Base-by-base conservation (phyloP, 1,139 yeast species). In the Lodderomyces beijingensis region DNA sequence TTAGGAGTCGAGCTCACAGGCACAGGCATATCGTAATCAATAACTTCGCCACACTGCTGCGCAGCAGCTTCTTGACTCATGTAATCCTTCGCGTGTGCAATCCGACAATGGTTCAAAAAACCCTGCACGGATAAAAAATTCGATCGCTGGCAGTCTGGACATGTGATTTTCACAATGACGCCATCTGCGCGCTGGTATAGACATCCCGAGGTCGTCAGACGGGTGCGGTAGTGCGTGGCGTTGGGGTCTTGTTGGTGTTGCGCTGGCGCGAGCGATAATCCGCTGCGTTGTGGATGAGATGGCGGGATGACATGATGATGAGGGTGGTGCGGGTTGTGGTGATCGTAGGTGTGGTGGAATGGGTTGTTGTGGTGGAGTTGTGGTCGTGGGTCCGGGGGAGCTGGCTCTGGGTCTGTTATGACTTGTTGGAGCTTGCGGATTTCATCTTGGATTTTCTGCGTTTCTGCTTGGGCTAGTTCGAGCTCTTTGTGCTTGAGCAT, bases 101-200 rank as follows among this genome's bases (percentile, higher is more conserved):
- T 71, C 41, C 93, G 61, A 41, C 83, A 74, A 51, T 84, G 94
- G 50, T 82, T 84, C 26, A 83, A 66, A 41, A 84, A 82, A 16
- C 93, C 93, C 51, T 84, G 93, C 0, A 88, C 86, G 10, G 85
- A 76, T 5, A 85, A 77, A 50, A 84, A 84, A 41, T 82, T 83
- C 32, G 77, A 70, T 35, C 91, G 59, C 11, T 65, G 70, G 53
- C 94, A 84, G 35, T 69, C 74, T 0, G 80, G 77, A 51, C 94
- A 84, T 5, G 77, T 77, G 16, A 84, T 63, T 34, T 78, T 65
- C 5, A 83, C 88, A 17, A 81, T 59, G 0, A 81, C 66, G 2
- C 91, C 89, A 52, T 84, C 93, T 4, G 82, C 73, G 38, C 93
- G 60, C 37, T 83, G 66, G 49, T 79, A 80, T 5, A 83, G 65